These are phyloP conservation scores for Juglanconis oblonga DNA, from an alignment of 2,329 filamentous ascomycete genomes.

Conservation along the genomic window DNA sequence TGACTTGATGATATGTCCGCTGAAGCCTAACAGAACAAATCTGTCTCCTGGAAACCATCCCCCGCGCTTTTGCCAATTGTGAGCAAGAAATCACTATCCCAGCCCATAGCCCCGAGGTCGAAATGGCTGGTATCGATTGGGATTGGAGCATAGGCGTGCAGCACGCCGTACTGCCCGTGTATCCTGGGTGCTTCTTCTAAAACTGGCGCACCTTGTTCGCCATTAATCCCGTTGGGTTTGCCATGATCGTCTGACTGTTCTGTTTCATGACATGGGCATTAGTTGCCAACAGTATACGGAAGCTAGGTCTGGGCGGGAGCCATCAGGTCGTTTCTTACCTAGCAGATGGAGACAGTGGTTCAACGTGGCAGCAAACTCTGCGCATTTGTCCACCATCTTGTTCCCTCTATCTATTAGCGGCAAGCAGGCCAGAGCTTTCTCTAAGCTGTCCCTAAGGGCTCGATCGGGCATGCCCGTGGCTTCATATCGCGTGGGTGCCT, in stretches of 20 bases:
- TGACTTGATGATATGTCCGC: background rate
- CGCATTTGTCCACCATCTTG: slow-evolving; percentile 20
- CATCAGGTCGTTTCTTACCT: background rate
- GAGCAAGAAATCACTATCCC: slow-evolving; percentile 9
- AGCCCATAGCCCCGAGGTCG: slow-evolving; percentile 11
- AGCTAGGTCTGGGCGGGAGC: background rate
- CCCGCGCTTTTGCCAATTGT: slow-evolving; percentile 3
- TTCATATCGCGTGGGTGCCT: background rate
- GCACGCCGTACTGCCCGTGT: background rate
- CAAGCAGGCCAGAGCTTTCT: slow-evolving; percentile 11
- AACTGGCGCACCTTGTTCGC: background rate
- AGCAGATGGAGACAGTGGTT: slow-evolving; percentile 14
- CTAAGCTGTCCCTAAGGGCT: slow-evolving; percentile 1
- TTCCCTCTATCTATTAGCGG: slow-evolving; percentile 19
- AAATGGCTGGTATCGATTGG: slow-evolving; percentile 11
- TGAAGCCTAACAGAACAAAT: slow-evolving; percentile 7
- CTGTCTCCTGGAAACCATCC: slow-evolving; percentile 6
- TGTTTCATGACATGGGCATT: background rate
- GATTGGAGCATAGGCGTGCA: slow-evolving; percentile 7
- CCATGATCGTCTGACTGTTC: background rate
- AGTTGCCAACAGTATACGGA: background rate
- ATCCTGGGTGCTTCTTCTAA: background rate
- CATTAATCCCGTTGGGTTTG: background rate
- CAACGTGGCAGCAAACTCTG: slow-evolving; percentile 13
- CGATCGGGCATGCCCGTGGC: slow-evolving; percentile 8